Conservation (phyloP, 805 yeast species). For the Priceomyces carsonii region DNA sequence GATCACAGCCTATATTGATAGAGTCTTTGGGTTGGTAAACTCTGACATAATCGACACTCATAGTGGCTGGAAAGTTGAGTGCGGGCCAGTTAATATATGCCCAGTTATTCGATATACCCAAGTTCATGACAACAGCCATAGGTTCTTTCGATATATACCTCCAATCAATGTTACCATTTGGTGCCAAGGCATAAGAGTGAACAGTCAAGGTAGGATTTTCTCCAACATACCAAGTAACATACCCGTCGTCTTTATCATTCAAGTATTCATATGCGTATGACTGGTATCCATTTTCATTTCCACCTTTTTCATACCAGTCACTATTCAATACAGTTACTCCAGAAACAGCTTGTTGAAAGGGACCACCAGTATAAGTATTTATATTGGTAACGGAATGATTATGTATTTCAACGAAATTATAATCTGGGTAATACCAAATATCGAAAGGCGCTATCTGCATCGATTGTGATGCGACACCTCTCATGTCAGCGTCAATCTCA, state of each 20-base stretch:
- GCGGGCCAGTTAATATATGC: conserved; percentile 37
- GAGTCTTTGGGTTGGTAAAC: conserved; percentile 77
- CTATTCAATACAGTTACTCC: conserved; percentile 74
- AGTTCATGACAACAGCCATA: conserved; percentile 38
- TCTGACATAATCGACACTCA: conserved; percentile 41
- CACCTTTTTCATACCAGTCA: conserved; percentile 76
- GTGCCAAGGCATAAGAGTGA: conserved; percentile 46
- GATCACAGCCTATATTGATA: conserved; percentile 77
- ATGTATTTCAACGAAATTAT: conserved; percentile 69
- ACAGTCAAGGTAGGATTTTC: conserved; percentile 41
- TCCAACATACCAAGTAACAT: conserved; percentile 11
- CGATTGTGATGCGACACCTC: conserved; percentile 85
- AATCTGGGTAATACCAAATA: conserved; percentile 91
- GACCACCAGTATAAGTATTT: conserved; percentile 90
- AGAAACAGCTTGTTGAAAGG: conserved; percentile 88
- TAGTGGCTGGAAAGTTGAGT: conserved; percentile 33
- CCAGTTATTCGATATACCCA: conserved; percentile 45
- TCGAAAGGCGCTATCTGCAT: conserved; percentile 92
- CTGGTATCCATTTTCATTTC: conserved; percentile 55
- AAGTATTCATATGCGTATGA: conserved; percentile 50
- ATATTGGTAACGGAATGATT: conserved; percentile 70
- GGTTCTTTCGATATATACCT: conserved; percentile 38
- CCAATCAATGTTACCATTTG: conserved; percentile 40
- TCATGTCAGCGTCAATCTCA: conserved; percentile 49
- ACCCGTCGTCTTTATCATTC: conserved; percentile 16